Conservation (phyloP, 2,329 filamentous ascomycete genomes). For the Sarocladium strictum region DNA sequence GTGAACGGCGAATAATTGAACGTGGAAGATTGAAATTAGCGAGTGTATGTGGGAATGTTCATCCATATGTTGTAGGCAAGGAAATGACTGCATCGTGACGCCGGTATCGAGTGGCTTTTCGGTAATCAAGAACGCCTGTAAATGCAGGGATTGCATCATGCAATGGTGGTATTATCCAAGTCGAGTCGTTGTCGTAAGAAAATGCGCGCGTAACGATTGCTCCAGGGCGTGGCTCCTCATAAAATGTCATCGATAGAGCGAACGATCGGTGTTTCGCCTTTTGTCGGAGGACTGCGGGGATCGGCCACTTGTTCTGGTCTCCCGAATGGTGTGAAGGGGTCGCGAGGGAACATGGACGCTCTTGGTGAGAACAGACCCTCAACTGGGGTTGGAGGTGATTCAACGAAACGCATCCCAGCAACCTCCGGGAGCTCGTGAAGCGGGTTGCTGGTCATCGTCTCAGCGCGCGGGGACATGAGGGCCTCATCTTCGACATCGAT, state of each 20-base stretch:
- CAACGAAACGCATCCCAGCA: slow-evolving; percentile 44
- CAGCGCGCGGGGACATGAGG: slow-evolving; percentile 64
- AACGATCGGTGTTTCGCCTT: slow-evolving; percentile 68
- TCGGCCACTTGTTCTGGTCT: slow-evolving; percentile 50
- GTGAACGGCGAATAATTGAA: background rate
- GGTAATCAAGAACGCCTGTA: slow-evolving; percentile 10
- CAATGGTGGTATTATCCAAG: background rate
- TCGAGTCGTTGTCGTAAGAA: background rate
- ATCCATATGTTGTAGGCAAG: background rate
- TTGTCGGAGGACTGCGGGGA: slow-evolving; percentile 68
- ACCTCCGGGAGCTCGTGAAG: slow-evolving; percentile 37
- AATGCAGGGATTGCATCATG: slow-evolving; percentile 9
- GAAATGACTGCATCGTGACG: slow-evolving; percentile 1
- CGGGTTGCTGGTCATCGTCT: slow-evolving; percentile 66
- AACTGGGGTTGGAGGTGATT: slow-evolving; percentile 44
- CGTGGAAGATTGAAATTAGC: background rate
- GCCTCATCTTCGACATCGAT: slow-evolving; percentile 43
- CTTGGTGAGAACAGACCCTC: slow-evolving; percentile 50
- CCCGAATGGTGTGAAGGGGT: slow-evolving; percentile 46
- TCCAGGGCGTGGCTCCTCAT: slow-evolving; percentile 31
- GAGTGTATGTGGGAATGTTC: background rate
- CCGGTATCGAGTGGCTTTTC: background rate
- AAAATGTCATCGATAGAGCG: slow-evolving; percentile 74
- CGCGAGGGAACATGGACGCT: slow-evolving; percentile 45
- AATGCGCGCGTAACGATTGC: background rate